A percentile compares a stretch with the other conserved stretches of the same genome.
These are phyloP conservation scores for Cyamopsis tetragonoloba DNA, from an alignment of 306 rosid species.

Conservation along the genomic window DNA sequence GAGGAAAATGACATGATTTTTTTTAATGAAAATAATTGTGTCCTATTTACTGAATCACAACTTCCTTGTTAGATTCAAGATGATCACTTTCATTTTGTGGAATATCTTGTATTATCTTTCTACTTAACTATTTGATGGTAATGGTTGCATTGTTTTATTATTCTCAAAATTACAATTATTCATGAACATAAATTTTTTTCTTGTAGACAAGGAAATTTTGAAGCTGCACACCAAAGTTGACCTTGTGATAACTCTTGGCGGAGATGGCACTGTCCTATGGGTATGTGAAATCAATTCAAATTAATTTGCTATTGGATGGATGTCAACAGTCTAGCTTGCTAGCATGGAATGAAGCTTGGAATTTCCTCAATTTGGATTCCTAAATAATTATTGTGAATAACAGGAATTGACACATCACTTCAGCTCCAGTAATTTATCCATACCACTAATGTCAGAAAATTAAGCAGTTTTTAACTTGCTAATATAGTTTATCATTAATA, in stretches of 20 bases:
- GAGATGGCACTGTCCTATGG: constrained; percentile 98
- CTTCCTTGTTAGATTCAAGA: constrained; percentile 1
- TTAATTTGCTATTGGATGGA: constrained; percentile 9
- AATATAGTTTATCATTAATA: not conserved
- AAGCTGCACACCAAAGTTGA: constrained; percentile 80
- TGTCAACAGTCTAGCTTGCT: constrained; percentile 1
- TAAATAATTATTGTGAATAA: not conserved
- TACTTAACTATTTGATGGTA: constrained; percentile 10
- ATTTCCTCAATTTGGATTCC: constrained; percentile 13
- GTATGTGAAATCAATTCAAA: constrained; percentile 47
- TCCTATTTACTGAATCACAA: not conserved
- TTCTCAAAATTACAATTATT: constrained; percentile 3
- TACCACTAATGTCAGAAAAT: not conserved
- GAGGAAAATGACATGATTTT: constrained; percentile 4
- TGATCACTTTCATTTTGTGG: constrained; percentile 2
- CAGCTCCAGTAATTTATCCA: constrained; percentile 1
- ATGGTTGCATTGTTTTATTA: not conserved
- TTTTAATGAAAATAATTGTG: not conserved
- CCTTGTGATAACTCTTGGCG: constrained; percentile 92
- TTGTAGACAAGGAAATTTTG: constrained; percentile 60
- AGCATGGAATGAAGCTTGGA: not conserved
- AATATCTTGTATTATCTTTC: constrained; percentile 13
- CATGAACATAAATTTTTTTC: constrained; percentile 18
- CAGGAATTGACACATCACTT: not conserved
- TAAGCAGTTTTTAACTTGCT: not conserved